A percentile compares a stretch with the other conserved stretches of the same genome.
phyloP scores from a whole-genome alignment of 2,329 filamentous ascomycete genomes.

The Ophiocordyceps australis region DNA sequence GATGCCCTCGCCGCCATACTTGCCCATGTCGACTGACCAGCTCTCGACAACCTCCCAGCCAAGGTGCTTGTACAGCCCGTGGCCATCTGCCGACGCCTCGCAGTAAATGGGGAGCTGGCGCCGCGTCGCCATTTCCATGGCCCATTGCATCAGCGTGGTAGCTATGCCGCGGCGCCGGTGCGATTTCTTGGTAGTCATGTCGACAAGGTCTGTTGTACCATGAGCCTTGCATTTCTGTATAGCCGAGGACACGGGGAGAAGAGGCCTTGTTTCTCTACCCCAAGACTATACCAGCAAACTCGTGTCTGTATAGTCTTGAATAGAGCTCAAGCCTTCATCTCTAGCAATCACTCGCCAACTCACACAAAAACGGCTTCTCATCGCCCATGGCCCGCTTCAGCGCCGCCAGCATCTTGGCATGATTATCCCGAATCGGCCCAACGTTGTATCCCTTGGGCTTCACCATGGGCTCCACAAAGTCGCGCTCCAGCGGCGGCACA shows the following conservation, averaged over 20 bases:
- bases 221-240: too few species aligned
- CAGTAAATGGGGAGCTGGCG: neutral
- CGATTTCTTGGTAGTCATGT: neutral
- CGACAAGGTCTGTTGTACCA: neutral
- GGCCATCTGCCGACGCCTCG: neutral
- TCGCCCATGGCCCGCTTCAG: constrained; percentile 1
- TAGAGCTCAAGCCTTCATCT: neutral
- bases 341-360: neutral
- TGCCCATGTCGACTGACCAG: neutral
- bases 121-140: neutral
- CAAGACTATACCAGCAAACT: too few species aligned
- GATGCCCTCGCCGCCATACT: constrained; percentile 1
- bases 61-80: constrained; percentile 1
- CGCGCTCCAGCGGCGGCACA: neutral
- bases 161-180: neutral
- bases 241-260: too few species aligned
- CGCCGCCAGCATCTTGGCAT: constrained; percentile 1
- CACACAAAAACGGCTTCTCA: neutral
- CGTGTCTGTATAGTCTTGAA: too few species aligned
- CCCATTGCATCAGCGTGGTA: neutral
- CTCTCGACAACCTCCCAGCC: constrained; percentile 1
- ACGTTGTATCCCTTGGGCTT: constrained; percentile 1
- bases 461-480: neutral
- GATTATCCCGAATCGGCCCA: constrained; percentile 1
- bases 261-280: too few species aligned